Evolutionary conservation across 129 eudicot genomes (phyloP), one percentile per base, ranked within the genome.

Genomic region (Scalesia atractyloides): DNA sequence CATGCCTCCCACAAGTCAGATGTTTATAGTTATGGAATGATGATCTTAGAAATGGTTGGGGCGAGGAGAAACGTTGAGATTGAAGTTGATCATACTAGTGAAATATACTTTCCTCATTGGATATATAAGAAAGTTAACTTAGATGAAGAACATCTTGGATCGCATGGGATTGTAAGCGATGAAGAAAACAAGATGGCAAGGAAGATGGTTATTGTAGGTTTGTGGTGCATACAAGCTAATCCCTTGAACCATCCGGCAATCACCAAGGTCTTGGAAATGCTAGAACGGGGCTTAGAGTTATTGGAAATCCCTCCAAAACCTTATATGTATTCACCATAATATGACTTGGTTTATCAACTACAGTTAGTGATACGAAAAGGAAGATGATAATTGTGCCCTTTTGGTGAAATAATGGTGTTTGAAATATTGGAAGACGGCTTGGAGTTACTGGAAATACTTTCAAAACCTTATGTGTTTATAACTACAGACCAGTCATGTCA

Each of bases 161-260:
- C 61, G 12, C 67, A 72, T 9, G 75, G 64, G 12, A 44, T 60
- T 16, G n/a, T 60, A 72, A 56, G 30, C 0, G 70, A 59, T 6
- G 80, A 66, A 47, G 81, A 82, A 54, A 64, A 79, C 4, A 57
- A 51, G 50, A n/a, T 74, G 41, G 73, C 26, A 26, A 83, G 72
- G 70, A 86, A 83, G 66, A 76, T 80, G 87, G 69, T 86, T 18
- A 41, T 83, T 10, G 85, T 83, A 11, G 73, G 84, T 7, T 79
- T 85, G 37, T 85, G 90, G 86, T 85, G 90, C 79, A 85, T 82
- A 61, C 85, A 86, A 49, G 77, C 74, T 0, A 70, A 73, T 52
- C 87, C 91, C 0, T 64, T 54, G 16, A 64, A 10, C 41, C 73
- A 87, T 13, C 91, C 91, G 5, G 33, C 85, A 5, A 82, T 83